These are phyloP conservation scores for Sanchytrium tribonematis DNA, from an alignment of 371 early-diverging fungal genomes.

Conservation along the genomic window DNA sequence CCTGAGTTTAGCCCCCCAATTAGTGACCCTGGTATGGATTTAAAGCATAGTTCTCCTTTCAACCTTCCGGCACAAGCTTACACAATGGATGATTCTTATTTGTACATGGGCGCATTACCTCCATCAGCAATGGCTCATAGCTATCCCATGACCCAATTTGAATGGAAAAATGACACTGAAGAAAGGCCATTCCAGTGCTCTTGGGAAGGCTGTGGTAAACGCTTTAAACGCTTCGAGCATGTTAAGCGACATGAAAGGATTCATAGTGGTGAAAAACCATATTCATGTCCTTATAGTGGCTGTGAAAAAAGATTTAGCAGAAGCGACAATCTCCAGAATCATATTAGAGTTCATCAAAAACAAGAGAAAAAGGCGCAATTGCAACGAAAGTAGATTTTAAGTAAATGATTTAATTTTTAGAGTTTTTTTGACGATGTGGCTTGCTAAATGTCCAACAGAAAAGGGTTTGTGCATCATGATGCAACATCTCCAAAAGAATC, in stretches of 20 bases:
- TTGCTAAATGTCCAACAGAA: neutral
- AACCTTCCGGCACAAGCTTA: neutral
- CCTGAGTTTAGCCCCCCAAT: neutral
- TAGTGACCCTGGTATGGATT: neutral
- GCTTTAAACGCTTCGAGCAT: constrained; percentile 20
- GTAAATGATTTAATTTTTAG: no score
- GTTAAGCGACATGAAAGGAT: constrained; percentile 17
- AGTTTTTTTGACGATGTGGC: no score
- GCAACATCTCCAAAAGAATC: neutral
- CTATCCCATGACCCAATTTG: neutral
- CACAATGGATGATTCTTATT: neutral
- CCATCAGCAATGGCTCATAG: neutral
- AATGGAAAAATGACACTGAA: constrained; percentile 1
- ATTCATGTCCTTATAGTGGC: constrained; percentile 16
- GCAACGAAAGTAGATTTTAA: neutral
- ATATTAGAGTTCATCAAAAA: neutral
- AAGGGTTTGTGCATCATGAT: neutral
- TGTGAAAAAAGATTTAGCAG: constrained; percentile 45
- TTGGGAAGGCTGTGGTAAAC: constrained; percentile 10
- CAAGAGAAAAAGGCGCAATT: neutral
- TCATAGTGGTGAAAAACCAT: constrained; percentile 30
- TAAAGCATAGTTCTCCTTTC: neutral
- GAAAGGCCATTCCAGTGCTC: neutral
- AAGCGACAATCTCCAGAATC: constrained; percentile 16
- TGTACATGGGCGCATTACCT: neutral